These are phyloP conservation scores for Rhodotorula diobovata DNA, from an alignment of 768 basidiomycete species.

Conservation along the genomic window DNA sequence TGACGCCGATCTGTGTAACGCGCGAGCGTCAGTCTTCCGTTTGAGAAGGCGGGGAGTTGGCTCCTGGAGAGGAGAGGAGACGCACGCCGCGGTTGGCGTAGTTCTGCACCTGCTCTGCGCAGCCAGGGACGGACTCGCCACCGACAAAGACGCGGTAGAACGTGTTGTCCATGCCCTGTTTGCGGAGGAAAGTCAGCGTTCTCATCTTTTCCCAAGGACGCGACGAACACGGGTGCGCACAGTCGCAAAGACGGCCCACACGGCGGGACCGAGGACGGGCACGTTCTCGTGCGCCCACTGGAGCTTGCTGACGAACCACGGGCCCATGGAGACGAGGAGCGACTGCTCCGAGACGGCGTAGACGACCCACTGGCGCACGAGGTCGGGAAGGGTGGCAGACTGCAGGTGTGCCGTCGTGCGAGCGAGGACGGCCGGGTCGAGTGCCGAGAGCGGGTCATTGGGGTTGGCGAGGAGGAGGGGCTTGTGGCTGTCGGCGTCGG, in stretches of 20 bases:
- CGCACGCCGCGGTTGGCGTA: constrained; percentile 26
- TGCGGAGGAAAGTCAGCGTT: not conserved
- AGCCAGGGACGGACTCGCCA: constrained; percentile 33
- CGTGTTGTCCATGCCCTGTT: constrained; percentile 39
- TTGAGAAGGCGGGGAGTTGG: too few relatives aligned
- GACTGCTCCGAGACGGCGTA: constrained; percentile 29
- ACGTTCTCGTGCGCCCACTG: constrained; percentile 34
- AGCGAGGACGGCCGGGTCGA: constrained; percentile 13
- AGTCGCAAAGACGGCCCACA: constrained; percentile 28
- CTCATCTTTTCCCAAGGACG: too few relatives aligned
- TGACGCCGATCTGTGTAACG: constrained; percentile 27
- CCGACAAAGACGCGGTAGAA: constrained; percentile 41
- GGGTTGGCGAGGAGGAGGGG: not conserved
- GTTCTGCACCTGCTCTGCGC: constrained; percentile 7
- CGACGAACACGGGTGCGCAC: constrained; percentile 9
- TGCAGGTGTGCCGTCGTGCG: constrained; percentile 30
- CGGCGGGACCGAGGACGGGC: constrained; percentile 28
- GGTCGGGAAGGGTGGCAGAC: constrained; percentile 1
- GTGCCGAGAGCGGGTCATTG: constrained; percentile 32
- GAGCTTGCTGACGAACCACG: constrained; percentile 34
- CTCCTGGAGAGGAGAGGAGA: not conserved
- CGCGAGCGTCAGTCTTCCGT: not conserved
- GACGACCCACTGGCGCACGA: constrained; percentile 37
- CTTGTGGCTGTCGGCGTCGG: not conserved
- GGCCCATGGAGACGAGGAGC: constrained; percentile 28